Evolutionary conservation across 2,329 filamentous ascomycete genomes (phyloP).

Genomic region (Neonectria faginata): DNA sequence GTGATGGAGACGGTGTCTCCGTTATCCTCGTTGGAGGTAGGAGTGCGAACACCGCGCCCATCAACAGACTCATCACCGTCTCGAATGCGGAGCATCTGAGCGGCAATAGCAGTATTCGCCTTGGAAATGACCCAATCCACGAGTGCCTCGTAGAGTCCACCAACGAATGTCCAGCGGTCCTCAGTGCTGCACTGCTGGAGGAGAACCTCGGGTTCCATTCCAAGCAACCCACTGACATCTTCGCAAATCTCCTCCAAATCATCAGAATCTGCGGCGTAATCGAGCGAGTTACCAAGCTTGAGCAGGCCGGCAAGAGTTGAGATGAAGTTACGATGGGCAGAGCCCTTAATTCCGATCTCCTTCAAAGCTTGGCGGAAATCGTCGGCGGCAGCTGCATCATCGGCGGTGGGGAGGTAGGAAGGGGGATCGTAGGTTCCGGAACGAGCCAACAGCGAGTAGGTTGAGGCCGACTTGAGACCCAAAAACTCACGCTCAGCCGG

Average conservation of each 20-base stretch:
- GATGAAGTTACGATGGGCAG: constrained; percentile 83
- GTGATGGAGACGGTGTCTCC: constrained; percentile 91
- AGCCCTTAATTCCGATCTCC: constrained; percentile 92
- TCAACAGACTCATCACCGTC: constrained; percentile 76
- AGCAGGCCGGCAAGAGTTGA: constrained; percentile 87
- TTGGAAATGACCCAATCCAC: constrained; percentile 95
- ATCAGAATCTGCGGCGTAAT: constrained; percentile 86
- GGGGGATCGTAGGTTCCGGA: constrained; percentile 90
- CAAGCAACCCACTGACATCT: constrained; percentile 87
- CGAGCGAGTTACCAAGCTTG: constrained; percentile 91
- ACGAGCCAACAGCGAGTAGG: constrained; percentile 82
- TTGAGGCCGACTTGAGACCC: constrained; percentile 79
- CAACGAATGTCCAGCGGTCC: constrained; percentile 84
- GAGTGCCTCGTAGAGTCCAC: constrained; percentile 89
- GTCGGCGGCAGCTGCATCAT: constrained; percentile 92
- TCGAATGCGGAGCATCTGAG: constrained; percentile 75
- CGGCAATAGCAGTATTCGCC: constrained; percentile 85
- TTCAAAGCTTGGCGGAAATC: constrained; percentile 91
- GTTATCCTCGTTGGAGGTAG: constrained; percentile 75
- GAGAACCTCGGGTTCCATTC: constrained; percentile 87
- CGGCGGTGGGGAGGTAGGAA: constrained; percentile 88
- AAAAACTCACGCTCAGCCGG: constrained; percentile 90
- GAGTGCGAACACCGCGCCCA: constrained; percentile 71
- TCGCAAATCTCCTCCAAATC: constrained; percentile 87
- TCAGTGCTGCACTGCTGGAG: constrained; percentile 82